A percentile compares a stretch with the other conserved stretches of the same genome.
These are phyloP conservation scores for Acacia acuminata DNA, from an alignment of 306 rosid genomes.

Conservation along the genomic window DNA sequence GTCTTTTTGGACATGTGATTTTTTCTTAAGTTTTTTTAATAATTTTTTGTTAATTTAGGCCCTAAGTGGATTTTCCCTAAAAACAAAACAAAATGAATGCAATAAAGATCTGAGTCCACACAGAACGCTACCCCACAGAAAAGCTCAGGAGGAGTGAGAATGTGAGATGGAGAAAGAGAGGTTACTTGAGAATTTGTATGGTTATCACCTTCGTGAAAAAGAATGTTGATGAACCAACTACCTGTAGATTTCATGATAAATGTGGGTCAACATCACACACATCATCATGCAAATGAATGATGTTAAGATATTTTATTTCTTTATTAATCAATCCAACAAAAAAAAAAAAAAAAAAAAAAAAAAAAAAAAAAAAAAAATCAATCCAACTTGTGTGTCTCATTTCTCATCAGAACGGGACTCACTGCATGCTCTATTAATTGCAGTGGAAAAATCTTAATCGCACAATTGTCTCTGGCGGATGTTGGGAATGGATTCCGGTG, in stretches of 20 bases:
- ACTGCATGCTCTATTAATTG: neutral
- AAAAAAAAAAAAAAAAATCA: too few relatives aligned
- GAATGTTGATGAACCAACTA: conserved; percentile 76
- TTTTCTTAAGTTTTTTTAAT: too few relatives aligned
- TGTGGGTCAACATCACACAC: conserved; percentile 13
- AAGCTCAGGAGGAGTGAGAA: too few relatives aligned
- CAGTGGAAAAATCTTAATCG: neutral
- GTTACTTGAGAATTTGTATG: conserved; percentile 76
- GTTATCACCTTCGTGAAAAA: conserved; percentile 63
- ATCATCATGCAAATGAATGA: neutral
- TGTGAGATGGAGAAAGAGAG: conserved; percentile 5
- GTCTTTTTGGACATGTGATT: too few relatives aligned
- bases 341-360: too few relatives aligned
- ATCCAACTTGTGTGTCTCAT: too few relatives aligned
- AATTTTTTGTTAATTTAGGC: too few relatives aligned
- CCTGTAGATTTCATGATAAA: conserved; percentile 22
- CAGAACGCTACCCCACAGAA: neutral
- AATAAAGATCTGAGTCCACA: neutral
- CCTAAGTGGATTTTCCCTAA: too few relatives aligned
- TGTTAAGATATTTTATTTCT: too few relatives aligned
- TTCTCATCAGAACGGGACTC: too few relatives aligned
- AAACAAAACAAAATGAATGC: neutral
- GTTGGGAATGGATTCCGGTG: neutral
- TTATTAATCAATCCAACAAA: too few relatives aligned
- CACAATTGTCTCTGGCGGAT: neutral